A percentile compares a stretch with the other conserved stretches of the same genome.
Conservation (phyloP, 345 rosid species). For the Arabis hirsuta region DNA sequence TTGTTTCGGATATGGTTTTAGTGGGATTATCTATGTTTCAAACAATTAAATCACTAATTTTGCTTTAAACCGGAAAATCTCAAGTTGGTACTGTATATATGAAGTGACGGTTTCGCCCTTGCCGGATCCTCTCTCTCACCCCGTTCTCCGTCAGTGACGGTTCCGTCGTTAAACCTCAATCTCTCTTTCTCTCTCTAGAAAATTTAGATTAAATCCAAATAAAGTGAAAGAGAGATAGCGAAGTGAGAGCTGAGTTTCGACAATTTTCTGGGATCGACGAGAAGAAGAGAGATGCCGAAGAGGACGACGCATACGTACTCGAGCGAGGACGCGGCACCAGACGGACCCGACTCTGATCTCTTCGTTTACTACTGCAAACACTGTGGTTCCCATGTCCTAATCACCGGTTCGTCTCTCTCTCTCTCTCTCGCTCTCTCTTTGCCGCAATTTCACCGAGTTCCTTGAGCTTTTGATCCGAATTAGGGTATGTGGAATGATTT, state of each 20-base stretch:
- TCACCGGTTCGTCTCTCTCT: slow-evolving; percentile 62
- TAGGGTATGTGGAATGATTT: slow-evolving; percentile 21
- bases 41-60: too few relatives aligned
- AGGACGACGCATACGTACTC: slow-evolving; percentile 99
- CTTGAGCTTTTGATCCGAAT: not conserved
- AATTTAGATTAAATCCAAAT: not conserved
- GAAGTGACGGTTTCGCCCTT: too few relatives aligned
- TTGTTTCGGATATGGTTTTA: too few relatives aligned
- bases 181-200: too few relatives aligned
- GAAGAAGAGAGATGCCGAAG: slow-evolving; percentile 77
- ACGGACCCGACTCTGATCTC: slow-evolving; percentile 96
- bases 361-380: slow-evolving; percentile 99
- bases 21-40: too few relatives aligned
- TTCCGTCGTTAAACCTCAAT: too few relatives aligned
- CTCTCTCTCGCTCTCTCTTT: slow-evolving; percentile 16
- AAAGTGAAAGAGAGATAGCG: not conserved
- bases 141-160: too few relatives aligned
- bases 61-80: too few relatives aligned
- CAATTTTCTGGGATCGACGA: not conserved
- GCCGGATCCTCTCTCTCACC: too few relatives aligned
- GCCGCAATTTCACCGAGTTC: slow-evolving; percentile 22
- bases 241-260: slow-evolving; percentile 4
- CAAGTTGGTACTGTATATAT: too few relatives aligned
- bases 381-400: slow-evolving; percentile 95
- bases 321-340: slow-evolving; percentile 98